A percentile compares a stretch with the other conserved stretches of the same genome.
Evolutionary conservation across 1,139 yeast genomes (phyloP).

Genomic region (Blastobotrys illinoisensis): DNA sequence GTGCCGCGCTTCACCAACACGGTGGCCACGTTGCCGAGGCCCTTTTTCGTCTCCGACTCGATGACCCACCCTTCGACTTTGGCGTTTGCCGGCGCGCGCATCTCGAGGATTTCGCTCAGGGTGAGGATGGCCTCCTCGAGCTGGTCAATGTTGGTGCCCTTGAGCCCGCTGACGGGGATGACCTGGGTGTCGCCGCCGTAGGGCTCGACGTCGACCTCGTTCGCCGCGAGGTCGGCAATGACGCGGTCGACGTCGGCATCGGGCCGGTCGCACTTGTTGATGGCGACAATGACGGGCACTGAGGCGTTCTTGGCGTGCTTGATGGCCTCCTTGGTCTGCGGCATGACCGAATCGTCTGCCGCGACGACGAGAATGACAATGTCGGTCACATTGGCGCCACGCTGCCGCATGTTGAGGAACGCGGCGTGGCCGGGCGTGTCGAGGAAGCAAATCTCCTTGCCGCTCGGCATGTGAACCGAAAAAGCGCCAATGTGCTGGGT

Average conservation of each 20-base stretch:
- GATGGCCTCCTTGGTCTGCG: constrained; percentile 94
- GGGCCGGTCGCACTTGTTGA: constrained; percentile 85
- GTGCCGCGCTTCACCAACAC: constrained; percentile 77
- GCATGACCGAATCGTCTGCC: constrained; percentile 96
- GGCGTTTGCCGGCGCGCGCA: constrained; percentile 53
- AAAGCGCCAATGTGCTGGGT: constrained; percentile 99
- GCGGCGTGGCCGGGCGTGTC: constrained; percentile 99
- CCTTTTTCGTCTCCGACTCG: constrained; percentile 78
- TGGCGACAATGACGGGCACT: constrained; percentile 84
- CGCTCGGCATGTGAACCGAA: constrained; percentile 66
- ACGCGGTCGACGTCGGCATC: constrained; percentile 70
- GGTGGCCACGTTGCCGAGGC: constrained; percentile 83
- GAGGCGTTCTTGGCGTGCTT: constrained; percentile 84
- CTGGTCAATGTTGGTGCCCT: constrained; percentile 80
- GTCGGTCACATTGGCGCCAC: constrained; percentile 95
- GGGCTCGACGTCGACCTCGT: constrained; percentile 83
- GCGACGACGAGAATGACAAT: constrained; percentile 93
- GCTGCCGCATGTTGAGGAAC: constrained; percentile 88
- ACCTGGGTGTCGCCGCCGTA: constrained; percentile 96
- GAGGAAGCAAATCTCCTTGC: constrained; percentile 74
- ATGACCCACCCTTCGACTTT: constrained; percentile 83
- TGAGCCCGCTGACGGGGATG: constrained; percentile 80
- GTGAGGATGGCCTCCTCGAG: constrained; percentile 86
- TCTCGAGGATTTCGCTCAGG: constrained; percentile 74
- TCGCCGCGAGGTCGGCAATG: constrained; percentile 64